These are phyloP conservation scores for Chrysoporthe austroafricana DNA, from an alignment of 2,329 filamentous ascomycete species.

Conservation along the genomic window DNA sequence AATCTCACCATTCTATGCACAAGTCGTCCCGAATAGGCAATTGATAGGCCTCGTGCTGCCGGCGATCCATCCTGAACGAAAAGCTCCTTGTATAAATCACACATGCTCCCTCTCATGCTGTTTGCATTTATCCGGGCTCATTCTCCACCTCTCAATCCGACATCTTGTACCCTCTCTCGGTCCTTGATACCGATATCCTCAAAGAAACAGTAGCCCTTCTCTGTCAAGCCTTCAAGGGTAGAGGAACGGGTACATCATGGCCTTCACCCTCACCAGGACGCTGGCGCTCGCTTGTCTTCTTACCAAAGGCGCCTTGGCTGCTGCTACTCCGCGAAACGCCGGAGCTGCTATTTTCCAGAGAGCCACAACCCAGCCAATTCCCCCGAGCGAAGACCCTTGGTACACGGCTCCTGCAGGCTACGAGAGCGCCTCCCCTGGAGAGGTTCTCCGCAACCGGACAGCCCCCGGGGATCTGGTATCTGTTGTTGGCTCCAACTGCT, in stretches of 20 bases:
- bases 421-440: slow-evolving; percentile 11
- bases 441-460: slow-evolving; percentile 21
- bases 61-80: not conserved
- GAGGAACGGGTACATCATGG: slow-evolving; percentile 1
- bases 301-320: slow-evolving; percentile 6
- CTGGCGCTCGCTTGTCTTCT: slow-evolving; percentile 9
- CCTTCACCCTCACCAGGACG: not conserved
- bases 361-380: slow-evolving; percentile 4
- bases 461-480: slow-evolving; percentile 2
- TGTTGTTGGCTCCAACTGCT: slow-evolving; percentile 17
- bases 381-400: slow-evolving; percentile 22
- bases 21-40: slow-evolving; percentile 1
- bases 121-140: not conserved
- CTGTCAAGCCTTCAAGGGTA: not conserved
- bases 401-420: slow-evolving; percentile 19
- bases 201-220: slow-evolving; percentile 1
- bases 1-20: not conserved
- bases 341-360: not conserved
- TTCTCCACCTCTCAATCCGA: not conserved
- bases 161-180: not conserved
- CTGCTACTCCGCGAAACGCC: not conserved
- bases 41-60: not conserved
- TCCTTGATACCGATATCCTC: not conserved
- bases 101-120: not conserved
- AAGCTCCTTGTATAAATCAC: not conserved